Conservation (phyloP, 2,329 filamentous ascomycete genomes). For the Diaporthe citrichinensis region DNA sequence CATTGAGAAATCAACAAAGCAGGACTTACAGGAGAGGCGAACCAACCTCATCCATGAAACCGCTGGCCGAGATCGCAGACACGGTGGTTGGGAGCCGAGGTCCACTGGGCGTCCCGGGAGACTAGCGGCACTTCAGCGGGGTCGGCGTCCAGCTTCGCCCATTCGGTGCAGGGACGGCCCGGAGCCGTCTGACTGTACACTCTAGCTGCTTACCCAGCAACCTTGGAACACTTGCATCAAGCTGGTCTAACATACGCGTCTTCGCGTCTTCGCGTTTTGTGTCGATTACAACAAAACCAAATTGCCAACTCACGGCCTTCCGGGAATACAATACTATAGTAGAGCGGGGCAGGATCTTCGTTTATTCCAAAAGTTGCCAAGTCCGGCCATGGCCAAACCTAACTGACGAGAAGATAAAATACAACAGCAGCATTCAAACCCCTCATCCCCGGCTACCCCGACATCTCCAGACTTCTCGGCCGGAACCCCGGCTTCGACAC, state of each 20-base stretch:
- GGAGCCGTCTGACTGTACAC: neutral
- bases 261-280: too few relatives aligned
- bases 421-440: neutral
- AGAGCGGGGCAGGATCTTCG: neutral
- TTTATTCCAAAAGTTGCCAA: conserved; percentile 7
- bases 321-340: neutral
- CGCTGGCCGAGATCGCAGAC: conserved; percentile 13
- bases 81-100: conserved; percentile 33
- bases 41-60: neutral
- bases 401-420: neutral
- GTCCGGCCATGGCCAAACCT: neutral
- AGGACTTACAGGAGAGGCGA: neutral
- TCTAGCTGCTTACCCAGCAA: too few relatives aligned
- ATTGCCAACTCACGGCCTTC: neutral
- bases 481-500: too few relatives aligned
- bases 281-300: neutral
- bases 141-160: conserved; percentile 11
- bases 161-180: conserved; percentile 6
- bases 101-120: conserved; percentile 2
- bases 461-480: neutral
- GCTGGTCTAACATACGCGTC: neutral
- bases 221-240: neutral
- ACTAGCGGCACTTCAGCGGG: conserved; percentile 11
- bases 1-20: neutral
- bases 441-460: neutral